Evolutionary conservation across 75 land plant species (phyloP), one percentile per base, ranked within the genome.

Genomic region (Pinus albicaulis): DNA sequence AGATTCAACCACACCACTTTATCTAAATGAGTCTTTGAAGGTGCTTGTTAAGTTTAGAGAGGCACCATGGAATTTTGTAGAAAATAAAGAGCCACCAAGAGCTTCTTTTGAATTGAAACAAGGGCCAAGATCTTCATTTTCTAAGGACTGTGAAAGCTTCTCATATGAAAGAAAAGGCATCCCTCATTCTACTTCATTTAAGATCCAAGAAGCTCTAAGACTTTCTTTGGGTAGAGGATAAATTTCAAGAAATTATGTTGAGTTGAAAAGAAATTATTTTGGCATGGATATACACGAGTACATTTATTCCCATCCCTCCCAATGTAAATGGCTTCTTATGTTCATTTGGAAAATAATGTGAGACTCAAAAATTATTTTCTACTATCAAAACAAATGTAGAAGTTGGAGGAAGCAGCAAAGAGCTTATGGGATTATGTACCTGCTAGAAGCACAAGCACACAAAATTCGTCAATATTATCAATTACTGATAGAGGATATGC

Each of bases 211-310:
- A 31, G 77, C 80, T 17, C 91, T 91, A 44, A 84, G 93, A 59
- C 81, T 91, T 3, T 91, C 93, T 68, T 63, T 91, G 74, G 93
- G 87, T 55, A 78, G 89, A 62, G 79, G 82, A 63, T 84, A 88
- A 62, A 22, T 79, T 59, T 75, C 82, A 55, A 44, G 76, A 55
- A 68, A 17, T 68, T 36, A 17, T 19, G 22, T 17, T 34, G 71
- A 68, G 36, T 68, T 68, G 3, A 38, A 68, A 68, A 68, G 23
- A 19, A 68, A 68, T 68, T 38, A 31, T 20, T 68, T 52, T 3
- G 71, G 20, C 20, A 38, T 36, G 8, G 71, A 38, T 64, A 68
- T 20, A 13, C 71, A 68, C n/a, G 44, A 55, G 57, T 57, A 14
- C n/a, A n/a, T n/a, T n/a, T n/a, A n/a, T n/a, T n/a, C n/a, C n/a